A percentile compares a stretch with the other conserved stretches of the same genome.
These are phyloP conservation scores for Psilocybe tampanensis DNA, from an alignment of 768 basidiomycete genomes.

Conservation along the genomic window DNA sequence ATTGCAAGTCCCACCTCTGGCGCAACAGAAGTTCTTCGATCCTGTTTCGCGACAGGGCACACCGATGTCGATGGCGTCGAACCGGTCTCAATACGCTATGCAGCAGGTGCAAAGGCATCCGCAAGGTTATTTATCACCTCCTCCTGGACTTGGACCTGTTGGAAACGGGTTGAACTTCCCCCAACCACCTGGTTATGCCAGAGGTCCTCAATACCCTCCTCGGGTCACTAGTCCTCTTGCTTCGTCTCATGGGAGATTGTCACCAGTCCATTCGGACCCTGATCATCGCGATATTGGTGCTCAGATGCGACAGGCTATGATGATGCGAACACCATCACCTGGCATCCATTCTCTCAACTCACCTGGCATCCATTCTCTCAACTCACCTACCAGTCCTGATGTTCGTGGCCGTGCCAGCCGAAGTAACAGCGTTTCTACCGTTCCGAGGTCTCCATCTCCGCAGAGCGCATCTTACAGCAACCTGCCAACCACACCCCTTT, in stretches of 20 bases:
- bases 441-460: conserved; percentile 28
- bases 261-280: neutral
- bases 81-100: conserved; percentile 9
- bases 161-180: conserved; percentile 13
- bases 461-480: conserved; percentile 16
- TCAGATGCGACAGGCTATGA: conserved; percentile 9
- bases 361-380: conserved; percentile 1
- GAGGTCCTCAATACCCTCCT: neutral
- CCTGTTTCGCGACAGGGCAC: conserved; percentile 20
- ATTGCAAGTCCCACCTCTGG: neutral
- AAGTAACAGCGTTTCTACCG: conserved; percentile 18
- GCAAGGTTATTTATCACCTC: conserved; percentile 2
- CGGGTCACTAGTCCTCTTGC: conserved; percentile 12
- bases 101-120: conserved; percentile 2
- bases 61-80: conserved; percentile 13
- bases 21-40: conserved; percentile 5
- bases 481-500: conserved; percentile 27
- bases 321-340: conserved; percentile 11
- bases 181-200: conserved; percentile 9
- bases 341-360: conserved; percentile 3
- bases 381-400: neutral
- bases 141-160: conserved; percentile 12
- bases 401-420: conserved; percentile 7
- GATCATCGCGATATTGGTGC: neutral
- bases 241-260: neutral